These are phyloP conservation scores for Epichloe typhina DNA, from an alignment of 2,329 filamentous ascomycete genomes.

Conservation along the genomic window DNA sequence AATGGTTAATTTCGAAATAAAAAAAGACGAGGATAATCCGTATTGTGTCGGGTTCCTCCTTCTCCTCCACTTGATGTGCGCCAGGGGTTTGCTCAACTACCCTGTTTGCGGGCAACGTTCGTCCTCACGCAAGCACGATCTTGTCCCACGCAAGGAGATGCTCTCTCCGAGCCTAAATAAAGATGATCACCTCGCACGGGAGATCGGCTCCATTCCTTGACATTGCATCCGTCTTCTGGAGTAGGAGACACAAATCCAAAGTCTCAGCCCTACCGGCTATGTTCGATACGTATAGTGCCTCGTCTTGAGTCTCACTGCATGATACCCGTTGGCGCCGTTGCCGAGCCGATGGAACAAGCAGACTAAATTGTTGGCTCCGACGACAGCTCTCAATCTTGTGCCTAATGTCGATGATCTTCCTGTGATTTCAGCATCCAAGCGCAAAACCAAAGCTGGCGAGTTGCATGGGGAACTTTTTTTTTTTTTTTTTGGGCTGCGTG, in stretches of 20 bases:
- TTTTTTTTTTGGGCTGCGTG: neutral
- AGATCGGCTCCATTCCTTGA: slow-evolving; percentile 3
- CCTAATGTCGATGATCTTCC: neutral
- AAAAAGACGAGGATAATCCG: neutral
- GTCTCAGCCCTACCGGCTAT: slow-evolving; percentile 9
- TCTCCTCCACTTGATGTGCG: neutral
- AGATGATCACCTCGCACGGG: slow-evolving; percentile 8
- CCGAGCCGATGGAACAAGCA: neutral
- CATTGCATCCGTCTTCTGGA: neutral
- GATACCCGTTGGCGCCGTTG: slow-evolving; percentile 4
- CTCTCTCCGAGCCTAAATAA: neutral
- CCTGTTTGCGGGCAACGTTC: neutral
- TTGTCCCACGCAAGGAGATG: slow-evolving; percentile 5
- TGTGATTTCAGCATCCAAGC: too few species aligned
- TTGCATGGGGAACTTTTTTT: neutral
- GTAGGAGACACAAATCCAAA: slow-evolving; percentile 2
- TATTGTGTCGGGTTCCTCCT: neutral
- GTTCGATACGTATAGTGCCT: slow-evolving; percentile 4
- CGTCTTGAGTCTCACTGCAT: slow-evolving; percentile 9
- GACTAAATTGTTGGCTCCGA: neutral
- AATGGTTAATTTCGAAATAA: too few species aligned
- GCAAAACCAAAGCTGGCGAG: neutral
- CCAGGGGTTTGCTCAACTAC: neutral
- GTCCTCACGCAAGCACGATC: slow-evolving; percentile 3
- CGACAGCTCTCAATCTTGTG: neutral